phyloP scores from a whole-genome alignment of 2,329 filamentous ascomycete species.

The Pyrenochaeta sp. region DNA sequence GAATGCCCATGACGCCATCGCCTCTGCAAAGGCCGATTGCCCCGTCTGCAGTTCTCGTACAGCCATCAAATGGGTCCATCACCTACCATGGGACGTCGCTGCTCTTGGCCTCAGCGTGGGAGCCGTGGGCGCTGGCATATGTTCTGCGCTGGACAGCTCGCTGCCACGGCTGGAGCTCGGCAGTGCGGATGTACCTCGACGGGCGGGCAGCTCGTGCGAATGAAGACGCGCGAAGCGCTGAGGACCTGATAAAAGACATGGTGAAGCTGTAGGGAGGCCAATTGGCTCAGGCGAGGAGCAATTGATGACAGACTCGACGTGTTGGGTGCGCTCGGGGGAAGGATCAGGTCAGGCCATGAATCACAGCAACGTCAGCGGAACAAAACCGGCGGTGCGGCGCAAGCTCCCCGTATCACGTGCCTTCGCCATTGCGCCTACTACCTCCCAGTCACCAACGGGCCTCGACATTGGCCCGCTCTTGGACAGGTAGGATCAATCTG shows the following conservation, averaged over 20 bases:
- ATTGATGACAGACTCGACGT: constrained; percentile 35
- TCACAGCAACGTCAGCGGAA: constrained; percentile 25
- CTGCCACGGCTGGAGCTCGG: constrained; percentile 51
- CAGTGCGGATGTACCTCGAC: constrained; percentile 41
- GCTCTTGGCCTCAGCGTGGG: constrained; percentile 39
- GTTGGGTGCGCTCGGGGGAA: constrained; percentile 17
- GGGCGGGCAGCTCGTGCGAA: constrained; percentile 48
- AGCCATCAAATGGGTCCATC: not conserved
- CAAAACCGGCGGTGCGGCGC: not conserved
- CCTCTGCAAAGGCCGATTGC: not conserved
- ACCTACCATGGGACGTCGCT: constrained; percentile 55
- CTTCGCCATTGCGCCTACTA: no score
- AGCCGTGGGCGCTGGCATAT: constrained; percentile 49
- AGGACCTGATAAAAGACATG: constrained; percentile 52
- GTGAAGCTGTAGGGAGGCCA: constrained; percentile 44
- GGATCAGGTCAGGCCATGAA: constrained; percentile 28
- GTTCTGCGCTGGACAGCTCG: constrained; percentile 48
- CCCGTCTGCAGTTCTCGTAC: not conserved
- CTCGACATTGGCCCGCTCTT: no score
- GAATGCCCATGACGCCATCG: constrained; percentile 2
- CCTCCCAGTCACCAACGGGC: no score
- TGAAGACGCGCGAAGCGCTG: constrained; percentile 48
- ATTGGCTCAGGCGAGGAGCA: constrained; percentile 46
- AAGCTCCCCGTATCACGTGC: not conserved
- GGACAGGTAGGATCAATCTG: not conserved